Evolutionary conservation across 23 red algal species (phyloP), one percentile per base, ranked within the genome.

Genomic region (Agarophyton chilense): DNA sequence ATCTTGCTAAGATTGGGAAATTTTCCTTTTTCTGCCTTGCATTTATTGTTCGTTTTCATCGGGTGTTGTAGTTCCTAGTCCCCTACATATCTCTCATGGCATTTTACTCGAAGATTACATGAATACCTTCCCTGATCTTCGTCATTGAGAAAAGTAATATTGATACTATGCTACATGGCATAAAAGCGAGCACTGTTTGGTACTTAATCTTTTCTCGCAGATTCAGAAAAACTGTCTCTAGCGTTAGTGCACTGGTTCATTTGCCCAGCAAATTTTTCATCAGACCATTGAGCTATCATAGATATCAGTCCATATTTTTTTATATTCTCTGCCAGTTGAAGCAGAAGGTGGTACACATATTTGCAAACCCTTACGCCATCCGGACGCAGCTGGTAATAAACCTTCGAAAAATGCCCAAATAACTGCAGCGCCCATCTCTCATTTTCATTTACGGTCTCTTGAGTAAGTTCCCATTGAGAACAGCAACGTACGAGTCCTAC

Each of bases 171-270:
- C 17, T 5, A 9, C 10, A 78, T 38, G 1, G 7, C 45, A 19
- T 28, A 78, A 19, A 78, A 35, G 5, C 45, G 10, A 10, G 73
- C 73, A 16, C 73, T 1, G 73, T 56, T 53, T 78, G 25, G 19
- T 78, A 78, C 73, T 78, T 54, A 2, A 78, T 39, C 17, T 54
- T 78, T 18, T 78, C 73, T 26, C 24, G 26, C 73, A 12, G 46
- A 52, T 38, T 78, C 46, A 17, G 73, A 41, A 26, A 78, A 78
- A 24, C 53, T 52, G 45, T 52, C 51, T 31, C 45, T 78, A 1
- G 73, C 73, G 25, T 78, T 5, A 18, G 24, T 54, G 0, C 26
- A 54, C 46, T 21, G 51, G 28, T 52, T 78, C 73, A 78, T 35
- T 32, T 31, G 44, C 2, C 73, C 73, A 1, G 29, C 73, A 52